phyloP scores from a whole-genome alignment of 495 filamentous ascomycete species.

The Copromyces sp. region DNA sequence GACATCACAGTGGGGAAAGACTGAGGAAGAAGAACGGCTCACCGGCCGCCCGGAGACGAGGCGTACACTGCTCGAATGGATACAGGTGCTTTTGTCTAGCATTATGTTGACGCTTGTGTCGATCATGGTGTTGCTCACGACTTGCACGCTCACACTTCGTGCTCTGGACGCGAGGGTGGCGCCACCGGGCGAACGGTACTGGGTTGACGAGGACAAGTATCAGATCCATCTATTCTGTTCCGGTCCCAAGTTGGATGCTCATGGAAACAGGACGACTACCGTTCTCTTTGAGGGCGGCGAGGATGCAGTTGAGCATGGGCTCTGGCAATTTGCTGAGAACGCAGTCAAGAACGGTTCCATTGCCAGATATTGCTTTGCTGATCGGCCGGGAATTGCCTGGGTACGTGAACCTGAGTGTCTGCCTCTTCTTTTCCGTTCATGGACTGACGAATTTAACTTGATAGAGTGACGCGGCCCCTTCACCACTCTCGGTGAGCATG shows the following conservation, averaged over 20 bases:
- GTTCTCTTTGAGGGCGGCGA: slow-evolving; percentile 78
- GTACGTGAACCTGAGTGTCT: slow-evolving; percentile 26
- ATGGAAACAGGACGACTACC: slow-evolving; percentile 49
- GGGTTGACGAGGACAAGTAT: slow-evolving; percentile 73
- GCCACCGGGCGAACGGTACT: slow-evolving; percentile 60
- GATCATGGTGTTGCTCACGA: slow-evolving; percentile 58
- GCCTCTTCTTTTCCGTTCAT: neutral
- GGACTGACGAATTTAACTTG: neutral
- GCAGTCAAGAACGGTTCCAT: slow-evolving; percentile 66
- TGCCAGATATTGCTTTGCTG: slow-evolving; percentile 85
- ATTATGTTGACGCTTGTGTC: slow-evolving; percentile 57
- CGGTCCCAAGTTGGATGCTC: slow-evolving; percentile 47
- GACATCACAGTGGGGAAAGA: slow-evolving; percentile 61
- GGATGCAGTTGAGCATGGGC: slow-evolving; percentile 59
- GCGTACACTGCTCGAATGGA: slow-evolving; percentile 73
- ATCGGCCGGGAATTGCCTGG: slow-evolving; percentile 82
- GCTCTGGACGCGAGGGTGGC: slow-evolving; percentile 62
- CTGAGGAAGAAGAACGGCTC: slow-evolving; percentile 81
- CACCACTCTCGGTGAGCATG: slow-evolving; percentile 85
- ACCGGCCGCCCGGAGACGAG: slow-evolving; percentile 85
- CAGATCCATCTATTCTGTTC: slow-evolving; percentile 76
- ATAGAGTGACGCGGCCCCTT: slow-evolving; percentile 77
- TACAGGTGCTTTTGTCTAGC: slow-evolving; percentile 66
- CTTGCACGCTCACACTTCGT: slow-evolving; percentile 66
- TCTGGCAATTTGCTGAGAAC: slow-evolving; percentile 61